These are phyloP conservation scores for Omphalotus olearius DNA, from an alignment of 1,284 basidiomycete species.

Conservation along the genomic window DNA sequence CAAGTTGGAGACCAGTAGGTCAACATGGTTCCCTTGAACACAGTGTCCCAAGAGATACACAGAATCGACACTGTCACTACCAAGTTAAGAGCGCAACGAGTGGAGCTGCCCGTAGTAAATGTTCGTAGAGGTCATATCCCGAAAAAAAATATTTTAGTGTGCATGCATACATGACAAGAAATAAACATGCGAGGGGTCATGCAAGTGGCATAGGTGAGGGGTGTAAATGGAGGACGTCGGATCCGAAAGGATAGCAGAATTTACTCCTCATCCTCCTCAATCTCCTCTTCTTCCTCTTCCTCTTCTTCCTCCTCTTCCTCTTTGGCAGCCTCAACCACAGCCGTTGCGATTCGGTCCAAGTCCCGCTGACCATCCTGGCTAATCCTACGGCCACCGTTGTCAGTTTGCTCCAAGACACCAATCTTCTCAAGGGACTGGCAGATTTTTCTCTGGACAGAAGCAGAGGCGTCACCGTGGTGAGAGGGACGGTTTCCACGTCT, in stretches of 20 bases:
- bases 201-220: too few relatives aligned
- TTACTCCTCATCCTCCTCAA: slow-evolving; percentile 61
- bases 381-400: slow-evolving; percentile 95
- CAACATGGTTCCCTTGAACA: too few relatives aligned
- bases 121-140: too few relatives aligned
- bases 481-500: slow-evolving; percentile 93
- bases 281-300: slow-evolving; percentile 80
- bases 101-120: too few relatives aligned
- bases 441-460: slow-evolving; percentile 86
- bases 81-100: too few relatives aligned
- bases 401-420: slow-evolving; percentile 91
- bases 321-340: slow-evolving; percentile 85
- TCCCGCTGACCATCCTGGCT: slow-evolving; percentile 97
- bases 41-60: too few relatives aligned
- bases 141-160: too few relatives aligned
- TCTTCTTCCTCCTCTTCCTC: slow-evolving; percentile 87
- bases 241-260: neutral
- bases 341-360: slow-evolving; percentile 97
- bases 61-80: too few relatives aligned
- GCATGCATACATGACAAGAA: too few relatives aligned
- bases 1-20: too few relatives aligned
- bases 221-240: neutral
- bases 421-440: slow-evolving; percentile 99
- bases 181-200: too few relatives aligned
- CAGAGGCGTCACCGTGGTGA: slow-evolving; percentile 88